Percentiles rank a stretch among this genome's conserved stretches.
phyloP scores from a whole-genome alignment of 768 basidiomycete species.

The Astraeus odoratus region DNA sequence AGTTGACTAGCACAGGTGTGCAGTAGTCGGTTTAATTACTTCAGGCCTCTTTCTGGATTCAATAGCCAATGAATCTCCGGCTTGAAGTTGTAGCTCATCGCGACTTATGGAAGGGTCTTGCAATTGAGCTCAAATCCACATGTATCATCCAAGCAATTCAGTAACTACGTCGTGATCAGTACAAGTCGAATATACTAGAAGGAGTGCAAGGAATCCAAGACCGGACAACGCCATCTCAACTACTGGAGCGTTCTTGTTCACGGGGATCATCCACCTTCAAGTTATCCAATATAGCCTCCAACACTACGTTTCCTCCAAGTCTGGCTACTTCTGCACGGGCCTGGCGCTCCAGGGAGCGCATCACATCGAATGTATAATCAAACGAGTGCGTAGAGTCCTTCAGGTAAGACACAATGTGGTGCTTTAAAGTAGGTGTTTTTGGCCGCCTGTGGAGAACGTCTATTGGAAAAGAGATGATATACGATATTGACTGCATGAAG shows the following conservation, averaged over 20 bases:
- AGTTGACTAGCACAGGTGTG: no score
- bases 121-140: no score
- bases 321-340: conserved; percentile 59
- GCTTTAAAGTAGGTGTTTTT: conserved; percentile 71
- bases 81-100: no score
- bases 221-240: no score
- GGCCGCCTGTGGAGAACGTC: conserved; percentile 90
- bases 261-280: conserved; percentile 32
- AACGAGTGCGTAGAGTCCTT: conserved; percentile 74
- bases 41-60: no score
- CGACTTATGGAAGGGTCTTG: no score
- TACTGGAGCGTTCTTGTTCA: not conserved
- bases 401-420: conserved; percentile 75
- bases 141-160: no score
- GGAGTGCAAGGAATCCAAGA: no score
- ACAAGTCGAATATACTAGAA: no score
- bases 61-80: no score
- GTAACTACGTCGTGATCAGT: no score
- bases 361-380: conserved; percentile 72
- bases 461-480: conserved; percentile 21
- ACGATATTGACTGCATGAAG: not conserved
- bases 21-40: no score
- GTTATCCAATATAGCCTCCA: conserved; percentile 52
- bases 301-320: conserved; percentile 67
- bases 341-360: conserved; percentile 60